These are phyloP conservation scores for Diospyros lotus DNA, from an alignment of 148 eudicot genomes.

Conservation along the genomic window DNA sequence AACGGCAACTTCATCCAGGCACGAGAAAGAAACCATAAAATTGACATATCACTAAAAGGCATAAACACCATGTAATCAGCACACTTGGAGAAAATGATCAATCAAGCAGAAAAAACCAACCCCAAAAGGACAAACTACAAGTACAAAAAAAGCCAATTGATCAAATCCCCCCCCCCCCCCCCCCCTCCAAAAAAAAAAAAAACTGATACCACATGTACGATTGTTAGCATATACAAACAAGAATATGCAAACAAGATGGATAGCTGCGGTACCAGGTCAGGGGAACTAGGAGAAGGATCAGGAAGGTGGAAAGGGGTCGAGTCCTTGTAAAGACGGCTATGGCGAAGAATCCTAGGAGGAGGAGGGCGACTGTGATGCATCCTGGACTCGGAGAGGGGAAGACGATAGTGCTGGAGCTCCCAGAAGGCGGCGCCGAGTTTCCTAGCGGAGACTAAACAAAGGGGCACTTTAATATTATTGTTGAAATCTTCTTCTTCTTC, in stretches of 20 bases:
- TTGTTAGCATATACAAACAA: not conserved
- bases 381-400: constrained; percentile 24
- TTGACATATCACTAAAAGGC: not conserved
- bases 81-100: not conserved
- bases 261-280: constrained; percentile 30
- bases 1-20: too few species aligned
- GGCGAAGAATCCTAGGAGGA: constrained; percentile 34
- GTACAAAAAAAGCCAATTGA: not conserved
- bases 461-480: not conserved
- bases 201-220: not conserved
- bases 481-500: constrained; percentile 5
- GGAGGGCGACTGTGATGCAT: constrained; percentile 36
- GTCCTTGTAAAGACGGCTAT: constrained; percentile 23
- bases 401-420: constrained; percentile 40
- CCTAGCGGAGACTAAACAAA: constrained; percentile 32
- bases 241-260: not conserved
- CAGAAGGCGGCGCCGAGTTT: constrained; percentile 44
- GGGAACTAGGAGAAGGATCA: constrained; percentile 40
- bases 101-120: not conserved
- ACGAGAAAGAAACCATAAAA: not conserved
- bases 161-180: not conserved
- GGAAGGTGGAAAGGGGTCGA: constrained; percentile 5
- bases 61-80: not conserved
- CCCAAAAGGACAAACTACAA: constrained; percentile 11
- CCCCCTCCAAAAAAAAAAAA: not conserved